Base-by-base conservation (phyloP, 208 protist species). In the Crithidia thermophila region DNA sequence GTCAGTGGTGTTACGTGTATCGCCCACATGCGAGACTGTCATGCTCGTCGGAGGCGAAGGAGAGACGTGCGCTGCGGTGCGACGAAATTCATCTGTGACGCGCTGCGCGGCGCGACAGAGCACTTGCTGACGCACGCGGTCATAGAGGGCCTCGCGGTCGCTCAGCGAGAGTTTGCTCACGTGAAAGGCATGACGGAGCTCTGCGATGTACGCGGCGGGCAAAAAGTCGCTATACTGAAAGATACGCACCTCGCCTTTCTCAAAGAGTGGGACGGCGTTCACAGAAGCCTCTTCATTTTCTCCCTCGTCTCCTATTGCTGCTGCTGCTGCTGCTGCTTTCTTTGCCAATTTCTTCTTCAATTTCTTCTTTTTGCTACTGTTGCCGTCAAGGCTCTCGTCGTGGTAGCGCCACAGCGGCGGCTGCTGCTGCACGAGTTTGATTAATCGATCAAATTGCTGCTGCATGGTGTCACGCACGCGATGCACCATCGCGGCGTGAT, bases 191-290 rank as follows among this genome's bases (percentile, higher is more conserved):
- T 51, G 64, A 0, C 64, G 83, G 36, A 90, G 21, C 16, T 66
- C 46, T 3, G 27, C 20, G 20, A 91, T 21, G 58, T 84, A 81
- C 4, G 3, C 20, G 0, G 33, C n/a, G 0, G 60, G 45, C 0
- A 94, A 57, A 21, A 90, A 75, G 55, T 94, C 85, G 45, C 69
- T 71, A 75, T 90, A 94, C 13, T 59, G 53, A 40, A 90, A 84
- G 0, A 91, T 28, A 46, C 67, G 72, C 21, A 91, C n/a, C 33
- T 88, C 83, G 0, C 43, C 62, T 11, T 27, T 36, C 2, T 37
- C 56, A 47, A 85, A 94, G 3, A 94, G 62, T 10, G 76, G 69
- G 10, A 20, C 47, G 36, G 61, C 57, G 9, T 55, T 75, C 25
- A 67, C 73, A 13, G 67, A 45, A 70, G 73, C 74, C 5, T 23